Conservation (phyloP, 1,139 yeast genomes). For the Keqinozyma sinolaborantium region DNA sequence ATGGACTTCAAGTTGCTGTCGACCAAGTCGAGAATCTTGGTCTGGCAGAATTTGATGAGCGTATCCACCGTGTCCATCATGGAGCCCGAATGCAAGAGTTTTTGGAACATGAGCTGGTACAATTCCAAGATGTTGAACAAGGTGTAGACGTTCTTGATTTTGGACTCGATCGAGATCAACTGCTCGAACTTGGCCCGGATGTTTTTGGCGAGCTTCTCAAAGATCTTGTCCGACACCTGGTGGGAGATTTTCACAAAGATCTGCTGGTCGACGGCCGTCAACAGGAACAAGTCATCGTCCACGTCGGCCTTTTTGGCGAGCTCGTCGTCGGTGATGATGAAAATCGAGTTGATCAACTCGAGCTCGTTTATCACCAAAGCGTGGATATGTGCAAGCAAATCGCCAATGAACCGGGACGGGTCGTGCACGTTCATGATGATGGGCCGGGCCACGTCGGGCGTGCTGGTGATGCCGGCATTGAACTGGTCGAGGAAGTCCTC, state of each 20-base stretch:
- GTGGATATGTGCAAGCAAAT: slow-evolving; percentile 84
- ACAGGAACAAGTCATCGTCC: slow-evolving; percentile 12
- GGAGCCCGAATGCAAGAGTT: slow-evolving; percentile 27
- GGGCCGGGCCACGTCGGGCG: slow-evolving; percentile 45
- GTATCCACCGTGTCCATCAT: slow-evolving; percentile 22
- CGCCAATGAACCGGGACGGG: slow-evolving; percentile 80
- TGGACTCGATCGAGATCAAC: slow-evolving; percentile 61
- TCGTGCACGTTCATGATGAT: slow-evolving; percentile 72
- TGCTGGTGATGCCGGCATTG: slow-evolving; percentile 6
- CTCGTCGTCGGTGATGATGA: slow-evolving; percentile 17
- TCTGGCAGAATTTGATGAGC: slow-evolving; percentile 30
- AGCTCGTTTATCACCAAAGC: slow-evolving; percentile 85
- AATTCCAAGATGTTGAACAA: slow-evolving; percentile 62
- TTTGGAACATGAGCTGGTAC: slow-evolving; percentile 67
- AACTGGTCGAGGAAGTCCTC: slow-evolving; percentile 58
- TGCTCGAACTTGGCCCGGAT: slow-evolving; percentile 57
- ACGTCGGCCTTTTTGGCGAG: slow-evolving; percentile 9
- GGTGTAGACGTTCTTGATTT: slow-evolving; percentile 51
- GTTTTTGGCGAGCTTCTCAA: slow-evolving; percentile 37
- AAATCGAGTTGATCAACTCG: slow-evolving; percentile 59
- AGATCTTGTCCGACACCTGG: slow-evolving; percentile 30
- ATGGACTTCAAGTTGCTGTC: slow-evolving; percentile 40
- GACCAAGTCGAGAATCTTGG: slow-evolving; percentile 38
- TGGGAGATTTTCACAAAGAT: slow-evolving; percentile 25
- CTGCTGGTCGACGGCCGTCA: slow-evolving; percentile 7